phyloP scores from a whole-genome alignment of 164 flowering plant species.

The Magnolia officinalis region DNA sequence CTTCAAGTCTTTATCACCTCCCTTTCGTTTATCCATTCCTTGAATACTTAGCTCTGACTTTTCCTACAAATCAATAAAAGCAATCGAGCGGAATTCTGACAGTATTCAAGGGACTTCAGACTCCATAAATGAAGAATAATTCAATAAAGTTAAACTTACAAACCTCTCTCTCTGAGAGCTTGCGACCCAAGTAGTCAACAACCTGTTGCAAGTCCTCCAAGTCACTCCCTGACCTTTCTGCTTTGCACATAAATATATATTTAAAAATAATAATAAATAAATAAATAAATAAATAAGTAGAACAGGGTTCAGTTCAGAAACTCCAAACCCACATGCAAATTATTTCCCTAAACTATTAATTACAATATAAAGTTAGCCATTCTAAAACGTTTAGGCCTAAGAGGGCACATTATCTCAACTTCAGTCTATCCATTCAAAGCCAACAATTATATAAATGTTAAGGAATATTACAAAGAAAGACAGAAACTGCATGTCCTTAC shows the following conservation, averaged over 20 bases:
- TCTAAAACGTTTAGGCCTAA: not conserved
- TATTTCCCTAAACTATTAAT: not conserved
- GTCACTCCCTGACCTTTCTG: constrained; percentile 46
- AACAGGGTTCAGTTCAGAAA: not conserved
- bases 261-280: not conserved
- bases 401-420: not conserved
- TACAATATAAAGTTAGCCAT: not conserved
- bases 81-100: not conserved
- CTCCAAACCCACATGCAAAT: not conserved
- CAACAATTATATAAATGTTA: not conserved
- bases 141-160: constrained; percentile 6
- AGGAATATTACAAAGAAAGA: not conserved
- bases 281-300: not conserved
- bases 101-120: not conserved
- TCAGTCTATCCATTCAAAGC: not conserved
- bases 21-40: constrained; percentile 12
- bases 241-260: constrained; percentile 5
- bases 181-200: constrained; percentile 36
- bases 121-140: not conserved
- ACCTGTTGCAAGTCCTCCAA: constrained; percentile 45
- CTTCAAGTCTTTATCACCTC: constrained; percentile 11
- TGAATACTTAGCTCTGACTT: constrained; percentile 8
- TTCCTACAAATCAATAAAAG: constrained; percentile 24
- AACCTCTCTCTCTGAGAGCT: constrained; percentile 36
- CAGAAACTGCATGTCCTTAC: not conserved